Evolutionary conservation across 164 flowering plant species (phyloP).

Genomic region (Chloranthus sessilifolius): DNA sequence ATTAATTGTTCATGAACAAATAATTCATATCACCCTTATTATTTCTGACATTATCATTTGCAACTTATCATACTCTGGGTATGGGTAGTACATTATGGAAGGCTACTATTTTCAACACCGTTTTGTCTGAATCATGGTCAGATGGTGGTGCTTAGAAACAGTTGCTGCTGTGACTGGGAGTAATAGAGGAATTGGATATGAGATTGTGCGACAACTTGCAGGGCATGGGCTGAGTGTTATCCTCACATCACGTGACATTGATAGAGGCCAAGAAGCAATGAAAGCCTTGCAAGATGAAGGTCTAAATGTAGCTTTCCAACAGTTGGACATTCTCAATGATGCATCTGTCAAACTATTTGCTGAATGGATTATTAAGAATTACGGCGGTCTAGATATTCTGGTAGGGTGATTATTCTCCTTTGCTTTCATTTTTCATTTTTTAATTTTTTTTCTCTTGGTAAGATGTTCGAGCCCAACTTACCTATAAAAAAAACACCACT

Average conservation of each 20-base stretch:
- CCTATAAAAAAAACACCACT: too few relatives aligned
- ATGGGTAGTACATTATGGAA: too few relatives aligned
- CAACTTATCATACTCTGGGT: neutral
- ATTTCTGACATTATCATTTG: neutral
- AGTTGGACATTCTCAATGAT: slow-evolving; percentile 58
- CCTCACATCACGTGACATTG: slow-evolving; percentile 66
- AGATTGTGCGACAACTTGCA: slow-evolving; percentile 78
- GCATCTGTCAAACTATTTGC: slow-evolving; percentile 45
- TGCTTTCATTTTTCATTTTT: neutral
- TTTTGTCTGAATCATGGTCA: slow-evolving; percentile 15
- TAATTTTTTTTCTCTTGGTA: neutral
- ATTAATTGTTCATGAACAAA: too few relatives aligned
- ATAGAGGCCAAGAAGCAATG: slow-evolving; percentile 55
- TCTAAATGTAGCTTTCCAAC: slow-evolving; percentile 57
- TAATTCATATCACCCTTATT: too few relatives aligned
- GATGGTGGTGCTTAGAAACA: slow-evolving; percentile 90
- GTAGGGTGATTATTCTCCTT: slow-evolving; percentile 25
- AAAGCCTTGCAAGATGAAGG: slow-evolving; percentile 65
- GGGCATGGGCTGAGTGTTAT: slow-evolving; percentile 64
- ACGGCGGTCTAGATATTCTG: slow-evolving; percentile 73
- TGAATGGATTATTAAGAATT: slow-evolving; percentile 51
- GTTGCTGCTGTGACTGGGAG: slow-evolving; percentile 92
- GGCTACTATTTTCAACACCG: neutral
- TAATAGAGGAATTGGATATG: slow-evolving; percentile 92
- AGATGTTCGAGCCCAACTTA: too few relatives aligned